phyloP scores from a whole-genome alignment of 1,139 yeast genomes.

The Diutina mesorugosa region DNA sequence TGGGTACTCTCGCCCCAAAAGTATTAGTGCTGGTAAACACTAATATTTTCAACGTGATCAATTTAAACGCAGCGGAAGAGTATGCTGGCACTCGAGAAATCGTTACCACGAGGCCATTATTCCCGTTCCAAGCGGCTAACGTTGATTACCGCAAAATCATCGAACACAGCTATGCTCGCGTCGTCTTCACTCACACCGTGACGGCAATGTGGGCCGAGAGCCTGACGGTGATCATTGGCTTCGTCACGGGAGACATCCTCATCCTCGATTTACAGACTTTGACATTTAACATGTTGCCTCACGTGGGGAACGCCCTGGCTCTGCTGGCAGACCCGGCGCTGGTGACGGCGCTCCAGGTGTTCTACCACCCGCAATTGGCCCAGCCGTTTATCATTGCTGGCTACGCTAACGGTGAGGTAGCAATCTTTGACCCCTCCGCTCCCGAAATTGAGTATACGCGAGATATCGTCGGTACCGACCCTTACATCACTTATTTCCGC shows the following conservation, averaged over 20 bases:
- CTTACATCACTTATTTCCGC: not conserved
- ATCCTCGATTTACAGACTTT: not conserved
- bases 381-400: not conserved
- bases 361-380: not conserved
- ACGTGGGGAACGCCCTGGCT: constrained; percentile 4
- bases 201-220: not conserved
- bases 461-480: not conserved
- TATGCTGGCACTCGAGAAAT: not conserved
- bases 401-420: constrained; percentile 1
- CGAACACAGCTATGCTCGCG: not conserved
- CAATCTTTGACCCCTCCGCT: not conserved
- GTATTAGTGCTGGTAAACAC: not conserved
- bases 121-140: not conserved
- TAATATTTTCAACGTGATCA: not conserved
- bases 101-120: not conserved
- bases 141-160: not conserved
- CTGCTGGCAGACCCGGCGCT: not conserved
- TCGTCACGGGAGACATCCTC: not conserved
- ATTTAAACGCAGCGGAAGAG: not conserved
- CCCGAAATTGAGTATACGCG: not conserved
- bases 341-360: not conserved
- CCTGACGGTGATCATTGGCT: not conserved
- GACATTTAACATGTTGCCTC: not conserved
- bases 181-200: not conserved
- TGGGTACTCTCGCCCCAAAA: constrained; percentile 3